Conservation (phyloP, 352 stramenopile genomes). For the Phytopythium helicoides region DNA sequence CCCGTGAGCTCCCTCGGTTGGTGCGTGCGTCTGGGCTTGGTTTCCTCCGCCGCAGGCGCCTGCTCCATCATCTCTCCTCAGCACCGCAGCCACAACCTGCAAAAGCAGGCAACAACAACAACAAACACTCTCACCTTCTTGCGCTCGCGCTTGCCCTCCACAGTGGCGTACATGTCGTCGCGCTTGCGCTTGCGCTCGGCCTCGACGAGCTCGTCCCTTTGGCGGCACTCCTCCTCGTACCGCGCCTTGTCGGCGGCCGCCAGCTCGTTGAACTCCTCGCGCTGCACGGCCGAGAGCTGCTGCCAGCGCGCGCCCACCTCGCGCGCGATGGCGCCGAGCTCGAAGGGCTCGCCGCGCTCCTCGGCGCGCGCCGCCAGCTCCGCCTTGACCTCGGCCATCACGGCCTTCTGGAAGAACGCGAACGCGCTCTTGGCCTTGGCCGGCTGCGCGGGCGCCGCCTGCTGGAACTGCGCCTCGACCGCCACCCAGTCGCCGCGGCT, state of each 20-base stretch:
- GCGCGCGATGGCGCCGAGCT: constrained; percentile 64
- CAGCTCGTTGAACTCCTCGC: constrained; percentile 68
- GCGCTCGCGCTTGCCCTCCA: constrained; percentile 83
- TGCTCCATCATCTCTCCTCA: constrained; percentile 9
- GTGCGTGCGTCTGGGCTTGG: constrained; percentile 28
- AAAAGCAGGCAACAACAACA: too few relatives aligned
- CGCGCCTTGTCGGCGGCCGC: constrained; percentile 55
- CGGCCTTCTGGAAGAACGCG: constrained; percentile 73
- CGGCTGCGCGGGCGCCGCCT: constrained; percentile 28
- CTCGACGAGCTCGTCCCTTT: constrained; percentile 73
- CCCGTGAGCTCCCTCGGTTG: constrained; percentile 53
- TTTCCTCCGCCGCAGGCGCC: constrained; percentile 36
- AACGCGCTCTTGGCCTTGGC: constrained; percentile 77
- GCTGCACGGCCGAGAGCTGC: constrained; percentile 54
- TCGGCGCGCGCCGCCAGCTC: constrained; percentile 42
- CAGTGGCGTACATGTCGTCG: constrained; percentile 59
- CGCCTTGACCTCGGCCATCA: constrained; percentile 62
- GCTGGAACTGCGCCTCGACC: constrained; percentile 77
- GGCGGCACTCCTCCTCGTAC: constrained; percentile 75
- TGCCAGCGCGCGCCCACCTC: constrained; percentile 81
- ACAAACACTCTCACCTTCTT: constrained; percentile 46
- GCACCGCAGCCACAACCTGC: too few relatives aligned
- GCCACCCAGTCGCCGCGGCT: constrained; percentile 75
- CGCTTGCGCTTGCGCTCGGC: constrained; percentile 67
- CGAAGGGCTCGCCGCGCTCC: constrained; percentile 48